Conservation (phyloP, 495 filamentous ascomycete genomes). For the Aspergillus nidulans region DNA sequence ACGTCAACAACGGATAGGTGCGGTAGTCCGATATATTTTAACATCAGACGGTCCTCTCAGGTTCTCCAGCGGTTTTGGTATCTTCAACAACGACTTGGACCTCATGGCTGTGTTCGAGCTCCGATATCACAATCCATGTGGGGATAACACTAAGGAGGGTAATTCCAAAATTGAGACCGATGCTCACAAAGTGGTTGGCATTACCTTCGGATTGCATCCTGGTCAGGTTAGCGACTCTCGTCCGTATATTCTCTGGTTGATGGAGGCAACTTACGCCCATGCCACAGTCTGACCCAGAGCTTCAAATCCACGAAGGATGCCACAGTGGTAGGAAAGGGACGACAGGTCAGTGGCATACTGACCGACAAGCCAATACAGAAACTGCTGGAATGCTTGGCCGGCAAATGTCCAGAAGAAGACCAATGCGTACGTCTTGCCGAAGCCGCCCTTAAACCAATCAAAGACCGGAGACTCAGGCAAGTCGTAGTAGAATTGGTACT, state of each 20-base stretch:
- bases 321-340: slow-evolving; percentile 29
- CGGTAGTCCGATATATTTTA: no score
- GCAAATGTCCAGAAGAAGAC: slow-evolving; percentile 33
- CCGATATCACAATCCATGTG: slow-evolving; percentile 32
- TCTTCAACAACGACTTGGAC: slow-evolving; percentile 26
- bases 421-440: slow-evolving; percentile 29
- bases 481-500: slow-evolving; percentile 26
- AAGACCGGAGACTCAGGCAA: slow-evolving; percentile 22
- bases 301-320: slow-evolving; percentile 31
- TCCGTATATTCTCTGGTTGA: background rate
- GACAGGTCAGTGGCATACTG: slow-evolving; percentile 33
- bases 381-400: slow-evolving; percentile 33
- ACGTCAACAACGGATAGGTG: no score
- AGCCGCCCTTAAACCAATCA: slow-evolving; percentile 32
- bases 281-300: slow-evolving; percentile 32
- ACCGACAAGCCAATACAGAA: slow-evolving; percentile 32
- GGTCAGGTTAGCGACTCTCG: slow-evolving; percentile 3
- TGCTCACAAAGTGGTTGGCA: slow-evolving; percentile 33
- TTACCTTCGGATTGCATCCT: slow-evolving; percentile 30
- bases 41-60: background rate
- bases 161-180: slow-evolving; percentile 32
- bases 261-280: slow-evolving; percentile 23
- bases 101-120: slow-evolving; percentile 32
- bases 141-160: slow-evolving; percentile 28
- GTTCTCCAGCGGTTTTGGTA: background rate